Evolutionary conservation across 2,329 filamentous ascomycete species (phyloP), one percentile per base, ranked within the genome.

Genomic region (Colletotrichum sp.): DNA sequence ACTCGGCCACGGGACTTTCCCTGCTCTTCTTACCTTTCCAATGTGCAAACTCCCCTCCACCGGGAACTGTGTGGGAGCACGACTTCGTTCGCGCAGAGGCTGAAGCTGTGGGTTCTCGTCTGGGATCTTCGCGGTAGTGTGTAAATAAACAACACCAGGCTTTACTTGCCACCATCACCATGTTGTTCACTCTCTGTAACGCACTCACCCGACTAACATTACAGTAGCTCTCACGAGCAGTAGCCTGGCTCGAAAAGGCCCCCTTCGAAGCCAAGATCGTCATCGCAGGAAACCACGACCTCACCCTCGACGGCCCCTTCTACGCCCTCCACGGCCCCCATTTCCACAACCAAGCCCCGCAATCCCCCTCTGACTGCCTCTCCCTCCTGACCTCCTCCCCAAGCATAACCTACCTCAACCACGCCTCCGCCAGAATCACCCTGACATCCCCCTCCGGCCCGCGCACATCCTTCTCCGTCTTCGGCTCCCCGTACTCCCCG

Each of bases 261-360:
- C 87, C 91, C 64, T 95, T 94, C 76, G 91, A 94, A 78, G 87
- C 87, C 78, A 95, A 94, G 80, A 90, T 95, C 76, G 88, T 95
- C 51, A 83, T 95, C 76, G 93, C 92, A 75, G 93, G 93, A 33
- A 96, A 95, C 79, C 94, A 95, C 82, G 94, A 95, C 79, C 86
- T 94, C 64, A 93, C 92, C 0, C 87, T 95, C 8, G 93, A 95
- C 78, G 77, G 84, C n/a, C 80, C 85, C 5, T 94, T 93, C 80
- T 93, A 91, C 79, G 77, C 82, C 11, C 80, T 88, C 54, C 86
- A 91, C 77, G 87, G 88, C 1, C 77, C 79, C 2, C 84, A 84
- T 66, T 90, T 92, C 78, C 90, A 92, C 78, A 91, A 90, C 78
- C 87, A 90, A 65, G 78, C 80, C 5, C 85, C 86, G 0, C 89